Percentiles rank a stretch among this genome's conserved stretches.
Conservation (phyloP, 495 filamentous ascomycete species). For the Xylaria bambusicola region DNA sequence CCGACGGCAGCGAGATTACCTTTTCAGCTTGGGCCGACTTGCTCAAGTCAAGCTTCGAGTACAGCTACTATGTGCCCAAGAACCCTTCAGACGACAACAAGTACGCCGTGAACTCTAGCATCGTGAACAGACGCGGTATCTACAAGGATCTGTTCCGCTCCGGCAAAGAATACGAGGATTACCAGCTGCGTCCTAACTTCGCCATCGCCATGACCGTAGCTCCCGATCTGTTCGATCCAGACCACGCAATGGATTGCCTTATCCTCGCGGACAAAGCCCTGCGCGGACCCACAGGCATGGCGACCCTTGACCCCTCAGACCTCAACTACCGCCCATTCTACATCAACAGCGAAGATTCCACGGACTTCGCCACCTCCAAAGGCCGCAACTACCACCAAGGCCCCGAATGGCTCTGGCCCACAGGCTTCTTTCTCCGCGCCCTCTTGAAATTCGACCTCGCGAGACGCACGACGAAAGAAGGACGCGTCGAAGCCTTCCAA, state of each 20-base stretch:
- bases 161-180: constrained; percentile 95
- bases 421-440: constrained; percentile 90
- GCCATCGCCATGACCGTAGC: constrained; percentile 94
- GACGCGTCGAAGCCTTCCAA: constrained; percentile 83
- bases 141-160: constrained; percentile 96
- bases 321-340: constrained; percentile 93
- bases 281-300: constrained; percentile 89
- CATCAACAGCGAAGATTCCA: constrained; percentile 88
- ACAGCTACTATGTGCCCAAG: constrained; percentile 81
- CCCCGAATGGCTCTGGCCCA: constrained; percentile 99
- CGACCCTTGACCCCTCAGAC: constrained; percentile 89
- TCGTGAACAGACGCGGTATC: constrained; percentile 88
- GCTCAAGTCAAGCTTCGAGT: constrained; percentile 86
- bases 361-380: constrained; percentile 85
- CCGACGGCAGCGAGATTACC: constrained; percentile 61
- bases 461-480: constrained; percentile 60
- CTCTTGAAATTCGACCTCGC: constrained; percentile 86
- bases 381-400: constrained; percentile 98
- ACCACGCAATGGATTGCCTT: constrained; percentile 75
- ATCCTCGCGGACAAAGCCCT: constrained; percentile 75
- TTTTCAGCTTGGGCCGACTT: constrained; percentile 79
- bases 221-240: constrained; percentile 78
- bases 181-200: constrained; percentile 93
- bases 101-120: constrained; percentile 75
- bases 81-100: constrained; percentile 65